These are phyloP conservation scores for Apiotrichum laibachii DNA, from an alignment of 1,284 basidiomycete species.

Conservation along the genomic window DNA sequence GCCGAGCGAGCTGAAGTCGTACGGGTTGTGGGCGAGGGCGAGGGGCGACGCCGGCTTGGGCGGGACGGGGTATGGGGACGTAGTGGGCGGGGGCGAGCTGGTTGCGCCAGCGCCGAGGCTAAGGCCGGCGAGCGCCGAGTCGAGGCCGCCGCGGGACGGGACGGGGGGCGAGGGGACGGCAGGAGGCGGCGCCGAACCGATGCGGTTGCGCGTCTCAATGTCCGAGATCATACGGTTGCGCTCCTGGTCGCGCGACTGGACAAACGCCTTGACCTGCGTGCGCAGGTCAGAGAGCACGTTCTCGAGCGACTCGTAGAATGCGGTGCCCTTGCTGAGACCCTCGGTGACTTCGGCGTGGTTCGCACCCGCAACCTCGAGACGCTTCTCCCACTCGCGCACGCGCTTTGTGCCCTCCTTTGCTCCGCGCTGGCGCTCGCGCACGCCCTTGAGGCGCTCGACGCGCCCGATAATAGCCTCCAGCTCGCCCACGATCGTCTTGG, in stretches of 20 bases:
- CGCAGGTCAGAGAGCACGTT: slow-evolving; percentile 64
- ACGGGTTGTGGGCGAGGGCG: slow-evolving; percentile 28
- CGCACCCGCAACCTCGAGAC: slow-evolving; percentile 72
- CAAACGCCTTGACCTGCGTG: slow-evolving; percentile 63
- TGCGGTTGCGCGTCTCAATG: slow-evolving; percentile 60
- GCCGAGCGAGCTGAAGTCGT: slow-evolving; percentile 40
- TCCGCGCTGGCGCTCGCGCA: slow-evolving; percentile 73
- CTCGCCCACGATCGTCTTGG: slow-evolving; percentile 69
- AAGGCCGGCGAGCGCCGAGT: slow-evolving; percentile 35
- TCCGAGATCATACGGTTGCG: slow-evolving; percentile 66
- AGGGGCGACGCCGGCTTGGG: slow-evolving; percentile 12
- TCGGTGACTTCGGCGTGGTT: slow-evolving; percentile 81
- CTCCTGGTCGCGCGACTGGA: slow-evolving; percentile 66
- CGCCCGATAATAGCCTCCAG: slow-evolving; percentile 68
- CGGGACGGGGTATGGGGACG: slow-evolving; percentile 29
- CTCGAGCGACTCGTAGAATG: slow-evolving; percentile 82
- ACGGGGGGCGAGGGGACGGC: slow-evolving; percentile 19
- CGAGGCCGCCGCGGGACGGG: slow-evolving; percentile 26
- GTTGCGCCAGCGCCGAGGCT: slow-evolving; percentile 19
- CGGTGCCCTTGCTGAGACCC: slow-evolving; percentile 79
- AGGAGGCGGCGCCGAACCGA: slow-evolving; percentile 17
- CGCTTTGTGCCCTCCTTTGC: slow-evolving; percentile 64
- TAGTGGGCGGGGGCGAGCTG: slow-evolving; percentile 21
- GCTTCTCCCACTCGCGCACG: slow-evolving; percentile 68
- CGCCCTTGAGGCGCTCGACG: slow-evolving; percentile 66